Evolutionary conservation across 176 grass and related monocot genomes (phyloP), one percentile per base, ranked within the genome.

Genomic region (Rhynchospora breviuscula): DNA sequence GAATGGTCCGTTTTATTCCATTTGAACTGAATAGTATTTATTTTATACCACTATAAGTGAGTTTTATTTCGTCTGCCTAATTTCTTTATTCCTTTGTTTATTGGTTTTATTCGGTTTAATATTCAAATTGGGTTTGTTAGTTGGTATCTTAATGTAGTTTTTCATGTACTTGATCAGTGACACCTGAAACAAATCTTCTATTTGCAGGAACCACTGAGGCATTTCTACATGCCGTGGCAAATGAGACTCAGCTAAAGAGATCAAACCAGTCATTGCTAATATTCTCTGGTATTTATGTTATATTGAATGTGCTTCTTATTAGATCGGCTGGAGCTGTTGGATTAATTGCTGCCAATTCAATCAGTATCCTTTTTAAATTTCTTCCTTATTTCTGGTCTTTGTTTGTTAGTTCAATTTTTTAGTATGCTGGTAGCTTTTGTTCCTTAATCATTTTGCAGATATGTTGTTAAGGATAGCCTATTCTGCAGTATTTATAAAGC

Each of bases 141-240:
- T 82, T 81, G 14, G 12, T 29, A 77, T 31, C 49, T 77, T 56
- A 17, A 31, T 2, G 8, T 31, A 54, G 8, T 10, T 77, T 75
- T 14, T 21, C 23, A 25, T 77, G 48, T 77, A 56, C 49, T 56
- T 54, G 23, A 77, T 31, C 1, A 63, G 56, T 29, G 63, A 0
- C 22, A 1, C 14, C 26, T 79, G 47, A 78, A 22, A 65, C 63
- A 26, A 79, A 71, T 58, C 64, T 46, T 43, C 18, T 83, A 45
- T 64, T 85, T 87, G 63, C 85, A 99, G 96, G 96, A 59, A 98
- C 96, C 15, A 93, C 91, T 33, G 96, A 98, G 88, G 89, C 96
- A 73, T 98, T 98, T 87, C 78, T 98, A 71, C 96, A 98, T 90
- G 88, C 92, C 76, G 93, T 98, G 80, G 93, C 91, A 78, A 90